Base-by-base conservation (phyloP, 1,139 yeast species). In the Hansenula lynferdii region DNA sequence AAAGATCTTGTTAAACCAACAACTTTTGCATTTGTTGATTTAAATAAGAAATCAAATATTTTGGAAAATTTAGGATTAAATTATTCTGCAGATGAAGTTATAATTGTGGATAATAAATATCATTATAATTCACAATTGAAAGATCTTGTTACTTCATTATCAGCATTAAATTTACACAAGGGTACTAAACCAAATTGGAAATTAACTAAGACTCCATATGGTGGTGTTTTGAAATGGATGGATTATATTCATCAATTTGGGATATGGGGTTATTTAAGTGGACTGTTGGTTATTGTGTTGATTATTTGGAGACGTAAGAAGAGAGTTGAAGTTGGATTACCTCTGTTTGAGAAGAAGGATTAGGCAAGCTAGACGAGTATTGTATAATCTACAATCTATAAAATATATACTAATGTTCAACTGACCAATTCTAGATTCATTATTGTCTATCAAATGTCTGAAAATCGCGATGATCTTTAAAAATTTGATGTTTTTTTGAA, bases 241-340 rank as follows among this genome's bases (percentile, higher is more conserved):
- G 79, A 75, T 42, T 14, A 40, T 17, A 51, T 75, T 18, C 80
- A 72, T 48, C 61, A 61, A 37, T 57, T 57, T 40, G 80, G 80
- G 3, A 41, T 71, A 37, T 33, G 59, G 15, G 80, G 78, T 0
- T 76, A 75, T 49, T 12, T 66, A 8, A n/a, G 42, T 9, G 31
- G n/a, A n/a, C n/a, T 41, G 6, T 10, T 49, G 2, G 35, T 39
- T 8, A 16, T 27, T 3, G 8, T 37, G 8, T 28, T 24, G 5
- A 25, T 31, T 14, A n/a, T n/a, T 22, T n/a, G 12, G 26, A 34
- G 8, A 27, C 11, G 34, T 20, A 27, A 24, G n/a, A 15, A 28
- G 15, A 18, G 31, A 12, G 14, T 31, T 21, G 24, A 12, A n/a
- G 18, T 3, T 30, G 14, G 21, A 21, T 21, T 30, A 10, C 32